Evolutionary conservation across 1,284 basidiomycete genomes (phyloP).

Genomic region (Tilletia horrida): DNA sequence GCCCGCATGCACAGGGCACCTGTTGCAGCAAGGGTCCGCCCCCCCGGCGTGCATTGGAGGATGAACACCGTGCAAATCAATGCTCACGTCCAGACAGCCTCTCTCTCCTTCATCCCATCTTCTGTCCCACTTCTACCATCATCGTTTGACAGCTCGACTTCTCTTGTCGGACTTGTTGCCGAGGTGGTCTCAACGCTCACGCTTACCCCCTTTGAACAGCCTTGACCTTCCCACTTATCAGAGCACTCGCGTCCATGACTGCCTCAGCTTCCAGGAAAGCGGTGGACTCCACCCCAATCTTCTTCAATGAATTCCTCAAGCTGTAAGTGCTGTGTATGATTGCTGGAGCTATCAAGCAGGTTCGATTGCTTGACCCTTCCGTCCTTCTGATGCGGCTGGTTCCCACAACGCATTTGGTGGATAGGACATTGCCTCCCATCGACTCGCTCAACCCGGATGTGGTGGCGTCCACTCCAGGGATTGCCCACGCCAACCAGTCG

Average conservation of each 20-base stretch:
- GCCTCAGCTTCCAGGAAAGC: not conserved
- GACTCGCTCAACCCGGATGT: not conserved
- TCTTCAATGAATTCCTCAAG: slow-evolving; percentile 17
- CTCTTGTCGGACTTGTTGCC: not conserved
- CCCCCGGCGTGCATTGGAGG: not conserved
- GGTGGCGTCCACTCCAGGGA: not conserved
- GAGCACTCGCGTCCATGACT: not conserved
- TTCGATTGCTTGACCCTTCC: not conserved
- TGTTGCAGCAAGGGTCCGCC: not conserved
- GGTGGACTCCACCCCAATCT: slow-evolving; percentile 9
- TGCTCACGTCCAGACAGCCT: not conserved
- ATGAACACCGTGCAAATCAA: not conserved
- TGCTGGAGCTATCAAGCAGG: not conserved
- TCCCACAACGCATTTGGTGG: not conserved
- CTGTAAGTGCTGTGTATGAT: not conserved
- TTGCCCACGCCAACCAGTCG: too few relatives aligned
- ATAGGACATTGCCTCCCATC: slow-evolving; percentile 13
- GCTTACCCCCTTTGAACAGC: too few relatives aligned
- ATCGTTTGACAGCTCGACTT: too few relatives aligned
- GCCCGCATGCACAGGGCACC: not conserved
- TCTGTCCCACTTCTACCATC: too few relatives aligned
- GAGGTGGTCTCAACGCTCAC: not conserved
- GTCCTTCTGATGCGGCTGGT: not conserved
- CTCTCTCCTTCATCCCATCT: not conserved
- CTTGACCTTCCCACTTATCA: not conserved